A percentile compares a stretch with the other conserved stretches of the same genome.
Conservation (phyloP, 257 asterid species). For the Datura wrightii region DNA sequence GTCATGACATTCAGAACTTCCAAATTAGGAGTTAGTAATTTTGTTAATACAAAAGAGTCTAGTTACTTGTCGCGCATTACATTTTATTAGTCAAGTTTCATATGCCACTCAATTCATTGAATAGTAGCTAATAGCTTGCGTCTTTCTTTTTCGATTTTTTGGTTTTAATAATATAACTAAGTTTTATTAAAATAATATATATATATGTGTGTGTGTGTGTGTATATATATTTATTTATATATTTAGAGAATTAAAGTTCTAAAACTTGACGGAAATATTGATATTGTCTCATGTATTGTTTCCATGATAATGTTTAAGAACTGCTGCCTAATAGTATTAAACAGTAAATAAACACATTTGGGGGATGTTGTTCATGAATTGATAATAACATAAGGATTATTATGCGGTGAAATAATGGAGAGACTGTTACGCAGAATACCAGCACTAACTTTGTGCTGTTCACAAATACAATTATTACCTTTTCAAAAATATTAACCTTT, state of each 20-base stretch:
- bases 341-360: not conserved
- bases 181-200: not conserved
- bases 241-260: not conserved
- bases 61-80: not conserved
- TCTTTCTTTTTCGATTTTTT: not conserved
- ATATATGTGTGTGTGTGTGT: too few species aligned
- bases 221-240: too few species aligned
- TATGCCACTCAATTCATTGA: not conserved
- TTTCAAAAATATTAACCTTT: not conserved
- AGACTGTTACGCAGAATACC: not conserved
- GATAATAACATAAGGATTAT: not conserved
- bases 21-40: not conserved
- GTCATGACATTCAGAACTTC: not conserved
- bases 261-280: not conserved
- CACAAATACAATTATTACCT: not conserved
- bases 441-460: not conserved
- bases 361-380: not conserved
- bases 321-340: not conserved
- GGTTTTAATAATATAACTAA: not conserved
- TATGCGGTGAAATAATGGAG: not conserved
- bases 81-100: constrained; percentile 14
- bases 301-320: not conserved
- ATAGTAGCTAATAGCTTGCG: not conserved
- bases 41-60: not conserved
- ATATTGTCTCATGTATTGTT: not conserved